Percentiles rank a stretch among this genome's conserved stretches.
Evolutionary conservation across 371 early-diverging fungal genomes (phyloP).

Genomic region (Rhizopus sp.): DNA sequence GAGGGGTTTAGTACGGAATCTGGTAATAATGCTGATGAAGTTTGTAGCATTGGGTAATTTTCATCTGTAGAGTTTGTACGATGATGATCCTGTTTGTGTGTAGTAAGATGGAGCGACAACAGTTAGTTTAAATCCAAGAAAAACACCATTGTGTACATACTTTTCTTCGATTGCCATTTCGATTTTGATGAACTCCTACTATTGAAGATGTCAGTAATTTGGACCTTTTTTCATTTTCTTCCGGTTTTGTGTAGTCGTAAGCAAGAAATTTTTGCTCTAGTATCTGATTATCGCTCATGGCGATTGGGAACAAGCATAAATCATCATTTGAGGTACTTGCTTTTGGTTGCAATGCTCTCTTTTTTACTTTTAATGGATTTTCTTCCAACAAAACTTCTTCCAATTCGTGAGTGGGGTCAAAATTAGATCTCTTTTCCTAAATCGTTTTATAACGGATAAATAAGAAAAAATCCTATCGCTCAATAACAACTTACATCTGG

Average conservation of each 20-base stretch:
- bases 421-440: slow-evolving; percentile 69
- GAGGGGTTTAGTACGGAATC: too few relatives aligned
- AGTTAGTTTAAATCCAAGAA: too few relatives aligned
- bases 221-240: too few relatives aligned
- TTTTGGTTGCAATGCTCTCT: slow-evolving; percentile 28
- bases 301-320: slow-evolving; percentile 16
- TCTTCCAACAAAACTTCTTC: slow-evolving; percentile 93
- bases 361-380: slow-evolving; percentile 70
- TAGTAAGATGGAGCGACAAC: too few relatives aligned
- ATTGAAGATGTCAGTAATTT: too few relatives aligned
- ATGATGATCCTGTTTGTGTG: too few relatives aligned
- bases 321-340: slow-evolving; percentile 14
- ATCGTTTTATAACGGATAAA: neutral
- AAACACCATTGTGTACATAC: too few relatives aligned
- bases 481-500: slow-evolving; percentile 64
- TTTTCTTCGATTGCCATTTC: too few relatives aligned
- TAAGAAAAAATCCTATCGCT: neutral
- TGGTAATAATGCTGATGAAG: neutral
- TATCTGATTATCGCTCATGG: slow-evolving; percentile 28
- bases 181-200: too few relatives aligned
- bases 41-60: slow-evolving; percentile 12
- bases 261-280: slow-evolving; percentile 64
- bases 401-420: slow-evolving; percentile 93
- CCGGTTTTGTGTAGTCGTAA: slow-evolving; percentile 61
- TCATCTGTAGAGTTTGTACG: slow-evolving; percentile 9